phyloP scores from a whole-genome alignment of 2,329 filamentous ascomycete species.

The Aspergillus puulaauensis region DNA sequence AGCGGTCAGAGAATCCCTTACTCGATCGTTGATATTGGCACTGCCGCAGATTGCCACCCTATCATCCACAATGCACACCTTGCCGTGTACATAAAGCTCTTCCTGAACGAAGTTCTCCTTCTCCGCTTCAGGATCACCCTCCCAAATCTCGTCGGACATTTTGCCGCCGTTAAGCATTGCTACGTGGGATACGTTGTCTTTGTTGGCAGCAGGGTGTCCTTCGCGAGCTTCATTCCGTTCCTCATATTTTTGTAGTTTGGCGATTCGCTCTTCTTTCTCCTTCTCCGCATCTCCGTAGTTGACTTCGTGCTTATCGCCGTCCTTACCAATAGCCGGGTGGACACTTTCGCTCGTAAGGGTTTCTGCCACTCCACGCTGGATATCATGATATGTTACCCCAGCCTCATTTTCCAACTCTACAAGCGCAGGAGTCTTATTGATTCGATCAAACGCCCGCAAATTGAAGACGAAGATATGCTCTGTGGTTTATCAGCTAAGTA shows the following conservation, averaged over 20 bases:
- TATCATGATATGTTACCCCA: constrained; percentile 79
- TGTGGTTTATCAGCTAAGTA: constrained; percentile 13
- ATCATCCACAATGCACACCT: constrained; percentile 81
- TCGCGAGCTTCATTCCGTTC: constrained; percentile 20
- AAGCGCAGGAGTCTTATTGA: constrained; percentile 77
- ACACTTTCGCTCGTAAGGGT: constrained; percentile 79
- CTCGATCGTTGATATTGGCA: constrained; percentile 66
- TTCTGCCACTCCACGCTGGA: constrained; percentile 84
- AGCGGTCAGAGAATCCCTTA: constrained; percentile 23
- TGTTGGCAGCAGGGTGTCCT: constrained; percentile 26
- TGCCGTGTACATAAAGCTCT: constrained; percentile 92
- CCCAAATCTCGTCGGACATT: constrained; percentile 71
- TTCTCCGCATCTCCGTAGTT: constrained; percentile 35
- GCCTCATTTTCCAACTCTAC: constrained; percentile 75
- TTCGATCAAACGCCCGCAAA: constrained; percentile 83
- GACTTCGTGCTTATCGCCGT: constrained; percentile 48
- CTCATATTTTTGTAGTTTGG: constrained; percentile 29
- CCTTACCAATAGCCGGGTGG: constrained; percentile 47
- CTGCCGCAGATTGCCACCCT: constrained; percentile 77
- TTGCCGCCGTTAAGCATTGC: constrained; percentile 72
- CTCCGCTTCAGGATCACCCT: constrained; percentile 71
- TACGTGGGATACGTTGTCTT: constrained; percentile 68
- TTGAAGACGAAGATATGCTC: constrained; percentile 94
- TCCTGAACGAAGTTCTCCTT: constrained; percentile 90
- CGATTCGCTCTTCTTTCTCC: constrained; percentile 46